These are phyloP conservation scores for Pichia terricola DNA, from an alignment of 1,139 yeast species.

Conservation along the genomic window DNA sequence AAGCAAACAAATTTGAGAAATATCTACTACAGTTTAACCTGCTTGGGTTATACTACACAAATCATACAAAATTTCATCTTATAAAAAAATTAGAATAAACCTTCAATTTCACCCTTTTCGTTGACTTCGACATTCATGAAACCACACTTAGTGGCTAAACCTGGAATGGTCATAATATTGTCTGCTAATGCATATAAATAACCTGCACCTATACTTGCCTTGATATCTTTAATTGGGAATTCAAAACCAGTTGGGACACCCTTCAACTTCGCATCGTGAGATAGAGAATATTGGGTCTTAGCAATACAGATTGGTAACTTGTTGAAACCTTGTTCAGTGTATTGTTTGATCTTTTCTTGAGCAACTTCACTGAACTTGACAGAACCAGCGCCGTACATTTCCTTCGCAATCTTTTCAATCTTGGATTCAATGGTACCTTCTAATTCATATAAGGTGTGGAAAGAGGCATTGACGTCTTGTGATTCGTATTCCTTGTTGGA, in stretches of 20 bases:
- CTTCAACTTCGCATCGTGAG: conserved; percentile 87
- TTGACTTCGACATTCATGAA: conserved; percentile 95
- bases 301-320: conserved; percentile 94
- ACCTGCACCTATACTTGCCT: conserved; percentile 95
- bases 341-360: conserved; percentile 69
- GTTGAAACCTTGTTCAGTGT: conserved; percentile 85
- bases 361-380: conserved; percentile 86
- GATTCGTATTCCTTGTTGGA: conserved; percentile 37
- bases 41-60: too few species aligned
- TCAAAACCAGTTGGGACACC: conserved; percentile 94
- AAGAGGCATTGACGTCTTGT: conserved; percentile 25
- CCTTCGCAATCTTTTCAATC: conserved; percentile 71
- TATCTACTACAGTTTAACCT: too few species aligned
- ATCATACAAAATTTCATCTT: too few species aligned
- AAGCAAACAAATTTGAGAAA: too few species aligned
- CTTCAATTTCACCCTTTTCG: conserved; percentile 89
- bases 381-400: conserved; percentile 91
- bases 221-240: conserved; percentile 89
- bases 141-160: conserved; percentile 93
- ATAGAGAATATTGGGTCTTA: conserved; percentile 92
- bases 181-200: conserved; percentile 95
- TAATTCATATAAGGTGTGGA: conserved; percentile 61
- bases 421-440: conserved; percentile 71
- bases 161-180: conserved; percentile 95
- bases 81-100: conserved; percentile 51